phyloP scores from a whole-genome alignment of 225 moss, liverwort and hornwort species.

The Marchantia polymorpha region DNA sequence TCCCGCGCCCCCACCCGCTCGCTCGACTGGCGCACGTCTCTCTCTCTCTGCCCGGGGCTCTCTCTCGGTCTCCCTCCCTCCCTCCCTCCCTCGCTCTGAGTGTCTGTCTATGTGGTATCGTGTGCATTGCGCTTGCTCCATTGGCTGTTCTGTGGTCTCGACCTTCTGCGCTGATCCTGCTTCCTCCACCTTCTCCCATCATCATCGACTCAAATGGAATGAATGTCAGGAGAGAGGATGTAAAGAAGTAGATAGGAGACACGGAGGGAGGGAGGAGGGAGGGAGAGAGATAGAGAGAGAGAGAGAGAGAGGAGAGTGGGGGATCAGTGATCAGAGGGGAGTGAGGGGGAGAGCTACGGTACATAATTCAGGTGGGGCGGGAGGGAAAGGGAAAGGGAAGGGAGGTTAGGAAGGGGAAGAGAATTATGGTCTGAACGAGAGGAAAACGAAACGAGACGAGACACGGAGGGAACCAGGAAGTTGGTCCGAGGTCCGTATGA shows the following conservation, averaged over 20 bases:
- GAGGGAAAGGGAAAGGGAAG: neutral
- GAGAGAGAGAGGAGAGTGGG: neutral
- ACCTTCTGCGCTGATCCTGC: neutral
- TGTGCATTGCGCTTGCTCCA: neutral
- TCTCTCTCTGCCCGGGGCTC: too few species aligned
- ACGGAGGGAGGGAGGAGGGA: neutral
- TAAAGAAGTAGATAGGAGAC: too few species aligned
- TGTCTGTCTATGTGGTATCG: too few species aligned
- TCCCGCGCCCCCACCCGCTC: too few species aligned
- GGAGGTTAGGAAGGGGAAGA: neutral
- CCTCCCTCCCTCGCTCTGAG: neutral
- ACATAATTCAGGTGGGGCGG: conserved; percentile 4
- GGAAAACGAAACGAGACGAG: neutral
- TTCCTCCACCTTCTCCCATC: neutral
- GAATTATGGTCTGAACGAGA: conserved; percentile 1
- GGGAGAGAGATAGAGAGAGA: neutral
- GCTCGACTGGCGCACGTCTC: neutral
- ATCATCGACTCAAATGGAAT: neutral
- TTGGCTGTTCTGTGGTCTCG: neutral
- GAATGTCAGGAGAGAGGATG: conserved; percentile 7
- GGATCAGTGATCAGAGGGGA: neutral
- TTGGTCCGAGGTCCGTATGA: neutral
- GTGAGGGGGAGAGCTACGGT: neutral
- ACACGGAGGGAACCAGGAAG: neutral
- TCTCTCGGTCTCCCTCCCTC: neutral